Percentiles rank a stretch among this genome's conserved stretches.
Evolutionary conservation across 1,284 basidiomycete genomes (phyloP).

Genomic region (Psilocybe mexicana): DNA sequence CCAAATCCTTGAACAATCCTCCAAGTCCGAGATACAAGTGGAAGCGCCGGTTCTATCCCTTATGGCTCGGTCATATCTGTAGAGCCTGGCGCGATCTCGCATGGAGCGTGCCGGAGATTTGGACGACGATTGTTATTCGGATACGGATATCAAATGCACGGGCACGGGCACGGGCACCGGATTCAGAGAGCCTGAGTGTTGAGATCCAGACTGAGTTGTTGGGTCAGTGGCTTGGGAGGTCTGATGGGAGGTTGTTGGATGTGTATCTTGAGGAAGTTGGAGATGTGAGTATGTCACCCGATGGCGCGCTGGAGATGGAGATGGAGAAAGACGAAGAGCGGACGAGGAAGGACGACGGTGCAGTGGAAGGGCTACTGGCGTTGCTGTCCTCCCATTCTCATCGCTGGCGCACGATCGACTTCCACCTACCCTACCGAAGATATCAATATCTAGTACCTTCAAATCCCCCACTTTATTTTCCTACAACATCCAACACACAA

Average conservation of each 20-base stretch:
- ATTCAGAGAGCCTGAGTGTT: no score
- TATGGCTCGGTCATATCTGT: slow-evolving; percentile 12
- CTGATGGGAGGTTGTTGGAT: slow-evolving; percentile 13
- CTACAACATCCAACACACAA: not conserved
- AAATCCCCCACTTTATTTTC: not conserved
- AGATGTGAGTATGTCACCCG: no score
- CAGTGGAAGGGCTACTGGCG: not conserved
- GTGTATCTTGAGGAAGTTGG: slow-evolving; percentile 8
- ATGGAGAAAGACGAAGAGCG: not conserved
- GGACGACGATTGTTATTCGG: slow-evolving; percentile 10
- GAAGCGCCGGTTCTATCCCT: slow-evolving; percentile 7
- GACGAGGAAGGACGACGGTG: no score
- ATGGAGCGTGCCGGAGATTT: slow-evolving; percentile 11
- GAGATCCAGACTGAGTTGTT: slow-evolving; percentile 9
- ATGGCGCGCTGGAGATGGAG: not conserved
- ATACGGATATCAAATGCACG: not conserved
- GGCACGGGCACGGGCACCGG: no score
- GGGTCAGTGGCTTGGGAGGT: slow-evolving; percentile 13
- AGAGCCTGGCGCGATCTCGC: slow-evolving; percentile 12
- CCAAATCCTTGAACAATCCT: not conserved
- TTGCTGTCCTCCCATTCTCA: slow-evolving; percentile 1
- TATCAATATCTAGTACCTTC: not conserved
- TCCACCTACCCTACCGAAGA: slow-evolving; percentile 3
- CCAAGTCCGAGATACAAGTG: not conserved
- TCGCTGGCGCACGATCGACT: slow-evolving; percentile 12